Conservation (phyloP, 768 basidiomycete genomes). For the Mycena haematopus region DNA sequence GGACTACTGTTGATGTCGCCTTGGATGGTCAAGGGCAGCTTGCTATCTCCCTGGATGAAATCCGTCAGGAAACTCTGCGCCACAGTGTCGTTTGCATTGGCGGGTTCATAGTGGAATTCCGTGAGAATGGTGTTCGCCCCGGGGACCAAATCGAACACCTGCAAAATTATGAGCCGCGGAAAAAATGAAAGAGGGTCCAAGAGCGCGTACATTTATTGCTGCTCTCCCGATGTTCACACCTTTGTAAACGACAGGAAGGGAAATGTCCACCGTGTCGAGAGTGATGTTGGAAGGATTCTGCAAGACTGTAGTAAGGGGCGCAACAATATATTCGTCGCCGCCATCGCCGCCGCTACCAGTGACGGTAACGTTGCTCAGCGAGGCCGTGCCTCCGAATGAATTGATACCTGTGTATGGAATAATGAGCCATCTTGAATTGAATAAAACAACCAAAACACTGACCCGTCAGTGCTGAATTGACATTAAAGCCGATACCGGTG, state of each 20-base stretch:
- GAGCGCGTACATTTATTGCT: slow-evolving; percentile 55
- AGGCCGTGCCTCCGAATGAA: slow-evolving; percentile 59
- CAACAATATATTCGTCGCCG: slow-evolving; percentile 62
- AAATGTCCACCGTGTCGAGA: slow-evolving; percentile 60
- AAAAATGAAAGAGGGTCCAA: not conserved
- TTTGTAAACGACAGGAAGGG: slow-evolving; percentile 64
- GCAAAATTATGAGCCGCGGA: slow-evolving; percentile 10
- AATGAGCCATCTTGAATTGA: not conserved
- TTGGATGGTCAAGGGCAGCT: slow-evolving; percentile 58
- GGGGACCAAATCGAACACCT: slow-evolving; percentile 65
- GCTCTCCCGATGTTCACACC: slow-evolving; percentile 64
- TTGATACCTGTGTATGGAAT: slow-evolving; percentile 54
- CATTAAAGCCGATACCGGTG: slow-evolving; percentile 65
- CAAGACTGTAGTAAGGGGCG: slow-evolving; percentile 63
- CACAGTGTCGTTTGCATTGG: slow-evolving; percentile 67
- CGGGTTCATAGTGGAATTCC: slow-evolving; percentile 74
- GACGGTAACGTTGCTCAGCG: slow-evolving; percentile 62
- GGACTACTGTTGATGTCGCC: slow-evolving; percentile 69
- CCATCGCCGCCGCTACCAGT: slow-evolving; percentile 68
- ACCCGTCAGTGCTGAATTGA: slow-evolving; percentile 63
- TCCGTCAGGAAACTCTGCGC: slow-evolving; percentile 65
- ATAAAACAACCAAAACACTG: slow-evolving; percentile 15
- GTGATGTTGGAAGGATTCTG: slow-evolving; percentile 75
- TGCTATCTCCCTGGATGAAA: slow-evolving; percentile 61
- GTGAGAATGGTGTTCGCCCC: slow-evolving; percentile 58